Evolutionary conservation across 2,329 filamentous ascomycete genomes (phyloP), one percentile per base, ranked within the genome.

Genomic region (Cladosporium sp.): DNA sequence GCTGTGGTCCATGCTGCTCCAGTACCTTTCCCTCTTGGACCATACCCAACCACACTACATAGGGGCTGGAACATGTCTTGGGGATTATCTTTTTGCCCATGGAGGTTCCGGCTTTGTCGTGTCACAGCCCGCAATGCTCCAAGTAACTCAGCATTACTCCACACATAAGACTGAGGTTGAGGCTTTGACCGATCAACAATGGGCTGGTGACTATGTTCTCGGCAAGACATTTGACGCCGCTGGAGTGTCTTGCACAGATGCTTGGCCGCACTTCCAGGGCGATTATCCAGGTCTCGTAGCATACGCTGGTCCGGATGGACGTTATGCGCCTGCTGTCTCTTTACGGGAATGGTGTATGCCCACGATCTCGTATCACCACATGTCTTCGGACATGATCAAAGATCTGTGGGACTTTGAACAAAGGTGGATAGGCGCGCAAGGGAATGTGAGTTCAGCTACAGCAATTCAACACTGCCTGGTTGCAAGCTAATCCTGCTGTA

Each of bases 181-280:
- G 39, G 62, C 69, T 5, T 53, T 70, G 30, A 64, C 76, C 18
- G 64, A 65, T 25, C 57, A 68, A 11, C 77, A 82, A 51, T 78
- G 74, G 60, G 78, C 76, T 43, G 77, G 77, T 5, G 77, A 79
- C 48, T 75, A 73, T 35, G 69, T 79, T 6, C 60, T 78, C 3
- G 77, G 76, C 3, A 75, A 69, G 63, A 70, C 69, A 4, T 55
- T 79, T 38, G 68, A 67, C 53, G 64, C 72, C 35, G 70, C 67
- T 16, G 72, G 72, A 1, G 67, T 78, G 8, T 57, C 64, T 3
- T 47, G 79, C 51, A 72, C 68, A 5, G 62, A 62, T 18, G 63
- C 67, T 0, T 73, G 66, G 59, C 72, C 72, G 0, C 63, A 72
- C 43, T 63, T 74, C 11, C 72, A 75, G 53, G 64, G 69, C 35